Evolutionary conservation across 208 protist genomes (phyloP).

Genomic region (Leishmania lainsoni): DNA sequence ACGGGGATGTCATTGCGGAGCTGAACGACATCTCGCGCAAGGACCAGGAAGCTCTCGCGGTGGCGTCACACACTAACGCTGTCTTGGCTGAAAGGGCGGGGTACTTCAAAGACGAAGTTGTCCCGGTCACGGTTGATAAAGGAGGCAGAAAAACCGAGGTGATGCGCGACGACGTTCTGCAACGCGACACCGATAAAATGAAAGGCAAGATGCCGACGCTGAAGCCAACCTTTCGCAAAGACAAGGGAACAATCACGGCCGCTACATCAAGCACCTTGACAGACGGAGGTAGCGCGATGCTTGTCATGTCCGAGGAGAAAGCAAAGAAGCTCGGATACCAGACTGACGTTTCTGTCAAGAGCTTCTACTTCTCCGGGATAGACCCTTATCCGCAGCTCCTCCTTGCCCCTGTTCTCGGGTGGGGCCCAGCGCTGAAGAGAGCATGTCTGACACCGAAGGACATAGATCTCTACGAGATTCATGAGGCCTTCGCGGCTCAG

Average conservation of each 20-base stretch:
- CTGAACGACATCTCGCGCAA: constrained; percentile 68
- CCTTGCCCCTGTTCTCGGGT: constrained; percentile 81
- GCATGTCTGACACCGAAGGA: constrained; percentile 75
- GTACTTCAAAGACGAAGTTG: constrained; percentile 79
- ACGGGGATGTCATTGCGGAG: constrained; percentile 85
- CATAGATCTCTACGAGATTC: constrained; percentile 89
- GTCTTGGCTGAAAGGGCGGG: constrained; percentile 61
- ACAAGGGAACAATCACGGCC: constrained; percentile 80
- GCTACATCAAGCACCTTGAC: constrained; percentile 80
- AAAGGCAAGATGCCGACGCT: constrained; percentile 67
- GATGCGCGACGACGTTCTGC: constrained; percentile 71
- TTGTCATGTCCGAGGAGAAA: constrained; percentile 88
- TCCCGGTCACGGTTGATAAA: constrained; percentile 42
- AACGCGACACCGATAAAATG: constrained; percentile 58
- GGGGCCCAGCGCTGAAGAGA: constrained; percentile 67
- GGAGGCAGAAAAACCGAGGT: constrained; percentile 50
- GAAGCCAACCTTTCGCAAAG: constrained; percentile 78
- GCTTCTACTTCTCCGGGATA: constrained; percentile 75
- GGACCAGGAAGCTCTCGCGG: constrained; percentile 76
- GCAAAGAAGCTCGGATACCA: constrained; percentile 77
- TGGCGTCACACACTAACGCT: constrained; percentile 73
- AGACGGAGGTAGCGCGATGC: constrained; percentile 80
- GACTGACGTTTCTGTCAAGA: constrained; percentile 67
- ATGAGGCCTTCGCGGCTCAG: constrained; percentile 91
- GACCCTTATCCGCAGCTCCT: constrained; percentile 90